phyloP scores from a whole-genome alignment of 2,329 filamentous ascomycete species.

The Diplodia seriata region DNA sequence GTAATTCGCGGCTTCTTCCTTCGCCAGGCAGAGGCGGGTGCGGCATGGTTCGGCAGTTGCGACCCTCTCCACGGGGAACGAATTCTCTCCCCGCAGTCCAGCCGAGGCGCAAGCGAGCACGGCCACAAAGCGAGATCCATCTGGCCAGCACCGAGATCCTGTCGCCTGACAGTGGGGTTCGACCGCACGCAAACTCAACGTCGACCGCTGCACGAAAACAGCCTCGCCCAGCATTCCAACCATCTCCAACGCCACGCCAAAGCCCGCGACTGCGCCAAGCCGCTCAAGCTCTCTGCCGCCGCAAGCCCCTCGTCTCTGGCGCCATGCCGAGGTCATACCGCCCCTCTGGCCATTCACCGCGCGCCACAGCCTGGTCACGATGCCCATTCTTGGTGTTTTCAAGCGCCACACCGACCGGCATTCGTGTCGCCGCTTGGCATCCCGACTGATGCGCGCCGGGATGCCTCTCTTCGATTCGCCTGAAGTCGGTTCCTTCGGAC shows the following conservation, averaged over 20 bases:
- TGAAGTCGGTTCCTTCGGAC: constrained; percentile 15
- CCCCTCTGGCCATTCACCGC: constrained; percentile 12
- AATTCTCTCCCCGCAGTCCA: constrained; percentile 17
- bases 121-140: background rate
- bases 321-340: constrained; percentile 20
- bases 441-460: constrained; percentile 15
- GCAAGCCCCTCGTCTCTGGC: background rate
- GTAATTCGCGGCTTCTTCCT: constrained; percentile 8
- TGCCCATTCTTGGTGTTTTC: constrained; percentile 22
- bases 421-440: constrained; percentile 14
- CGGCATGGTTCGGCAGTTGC: background rate
- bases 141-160: constrained; percentile 6
- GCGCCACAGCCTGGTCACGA: constrained; percentile 21
- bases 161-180: constrained; percentile 4
- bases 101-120: background rate
- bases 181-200: background rate
- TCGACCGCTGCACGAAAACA: background rate
- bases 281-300: constrained; percentile 17
- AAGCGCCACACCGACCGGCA: constrained; percentile 18
- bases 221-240: background rate
- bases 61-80: constrained; percentile 24
- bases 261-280: constrained; percentile 7
- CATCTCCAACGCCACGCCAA: background rate
- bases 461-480: constrained; percentile 10
- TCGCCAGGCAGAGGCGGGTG: background rate